phyloP scores from a whole-genome alignment of 495 filamentous ascomycete species.

The Terfezia claveryi region DNA sequence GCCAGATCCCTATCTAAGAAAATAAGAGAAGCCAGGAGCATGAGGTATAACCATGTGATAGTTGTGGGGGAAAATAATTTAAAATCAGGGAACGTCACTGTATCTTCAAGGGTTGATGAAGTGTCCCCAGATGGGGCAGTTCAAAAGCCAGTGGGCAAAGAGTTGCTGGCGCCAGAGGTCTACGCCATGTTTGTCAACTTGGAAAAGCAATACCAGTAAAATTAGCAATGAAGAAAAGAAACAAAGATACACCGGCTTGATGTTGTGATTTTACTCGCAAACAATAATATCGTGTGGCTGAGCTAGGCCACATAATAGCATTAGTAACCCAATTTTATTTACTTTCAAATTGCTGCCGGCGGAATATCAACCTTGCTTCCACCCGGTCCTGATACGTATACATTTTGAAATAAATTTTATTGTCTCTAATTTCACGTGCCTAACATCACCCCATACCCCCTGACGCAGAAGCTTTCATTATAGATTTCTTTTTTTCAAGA shows the following conservation, averaged over 20 bases:
- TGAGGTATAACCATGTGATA: conserved; percentile 52
- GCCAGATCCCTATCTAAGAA: conserved; percentile 42
- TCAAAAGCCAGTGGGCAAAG: not conserved
- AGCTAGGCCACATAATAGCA: no score
- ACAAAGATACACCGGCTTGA: no score
- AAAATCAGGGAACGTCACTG: conserved; percentile 8
- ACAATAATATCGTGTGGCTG: not conserved
- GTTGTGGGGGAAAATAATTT: conserved; percentile 39
- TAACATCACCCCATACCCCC: no score
- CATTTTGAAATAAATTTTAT: no score
- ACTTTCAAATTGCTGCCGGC: no score
- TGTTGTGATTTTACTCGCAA: not conserved
- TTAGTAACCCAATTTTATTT: no score
- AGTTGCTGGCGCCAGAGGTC: conserved; percentile 10
- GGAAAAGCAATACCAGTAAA: conserved; percentile 9
- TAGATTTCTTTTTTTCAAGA: no score
- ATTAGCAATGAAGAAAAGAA: not conserved
- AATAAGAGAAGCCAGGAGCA: conserved; percentile 44
- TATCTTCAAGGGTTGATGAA: conserved; percentile 6
- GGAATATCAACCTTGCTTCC: no score
- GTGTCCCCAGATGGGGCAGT: not conserved
- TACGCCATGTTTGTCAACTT: conserved; percentile 12
- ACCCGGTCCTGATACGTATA: no score
- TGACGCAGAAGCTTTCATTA: no score
- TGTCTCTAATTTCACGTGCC: no score